A percentile compares a stretch with the other conserved stretches of the same genome.
phyloP scores from a whole-genome alignment of 371 early-diverging fungal genomes.

The Rhizopus stolonifer region DNA sequence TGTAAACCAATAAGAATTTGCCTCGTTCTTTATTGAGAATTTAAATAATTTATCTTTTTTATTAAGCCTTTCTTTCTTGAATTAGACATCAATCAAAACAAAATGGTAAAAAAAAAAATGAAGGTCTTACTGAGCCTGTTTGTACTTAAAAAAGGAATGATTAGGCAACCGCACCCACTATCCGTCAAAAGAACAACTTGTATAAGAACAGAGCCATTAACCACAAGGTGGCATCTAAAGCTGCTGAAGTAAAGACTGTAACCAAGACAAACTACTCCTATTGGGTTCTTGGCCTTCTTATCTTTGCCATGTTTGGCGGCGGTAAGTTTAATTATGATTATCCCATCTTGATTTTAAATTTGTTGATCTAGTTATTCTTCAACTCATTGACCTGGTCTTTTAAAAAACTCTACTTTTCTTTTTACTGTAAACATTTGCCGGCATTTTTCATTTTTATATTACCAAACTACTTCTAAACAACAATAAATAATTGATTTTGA shows the following conservation, averaged over 20 bases:
- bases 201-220: constrained; percentile 26
- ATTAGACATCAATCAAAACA: not conserved
- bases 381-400: constrained; percentile 16
- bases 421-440: too few relatives aligned
- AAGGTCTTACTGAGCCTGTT: not conserved
- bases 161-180: constrained; percentile 30
- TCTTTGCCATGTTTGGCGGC: constrained; percentile 27
- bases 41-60: not conserved
- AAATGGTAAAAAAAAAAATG: not conserved
- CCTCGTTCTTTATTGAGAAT: not conserved
- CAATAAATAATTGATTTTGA: too few relatives aligned
- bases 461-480: too few relatives aligned
- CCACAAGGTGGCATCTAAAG: constrained; percentile 16
- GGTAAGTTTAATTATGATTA: constrained; percentile 12
- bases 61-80: not conserved
- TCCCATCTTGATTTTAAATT: not conserved
- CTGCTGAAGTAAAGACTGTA: constrained; percentile 17
- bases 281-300: constrained; percentile 17
- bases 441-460: too few relatives aligned
- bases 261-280: constrained; percentile 15
- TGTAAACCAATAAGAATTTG: not conserved
- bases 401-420: not conserved
- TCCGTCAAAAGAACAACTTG: constrained; percentile 29
- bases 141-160: not conserved
- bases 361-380: constrained; percentile 14